Evolutionary conservation across 1,284 basidiomycete species (phyloP), one percentile per base, ranked within the genome.

Genomic region (Austroboletus niveus): DNA sequence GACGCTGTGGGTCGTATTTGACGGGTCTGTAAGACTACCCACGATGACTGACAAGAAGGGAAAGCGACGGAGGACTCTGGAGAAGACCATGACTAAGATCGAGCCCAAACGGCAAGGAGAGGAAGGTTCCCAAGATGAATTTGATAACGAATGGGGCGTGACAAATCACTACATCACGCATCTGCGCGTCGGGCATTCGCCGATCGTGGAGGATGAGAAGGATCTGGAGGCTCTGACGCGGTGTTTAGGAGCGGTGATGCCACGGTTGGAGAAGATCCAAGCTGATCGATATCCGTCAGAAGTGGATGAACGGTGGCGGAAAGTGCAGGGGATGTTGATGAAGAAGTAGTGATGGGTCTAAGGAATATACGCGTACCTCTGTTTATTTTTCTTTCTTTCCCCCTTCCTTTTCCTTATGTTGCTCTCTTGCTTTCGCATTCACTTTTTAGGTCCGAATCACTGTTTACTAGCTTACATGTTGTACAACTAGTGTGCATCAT

Each of bases 1-100:
- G 40, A 55, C 53, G 5, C 3, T 64, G 12, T 59, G 51, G 49
- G 49, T 64, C 14, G 59, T 48, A 12, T 61, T 66, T 24, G 64
- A 64, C 17, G 62, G 51, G 3, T 54, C 60, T 12, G n/a, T 60
- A 4, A 24, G 7, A 5, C 45, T 44, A 2, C 54, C 60, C 3
- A 24, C 42, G 1, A 17, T 14, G 31, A 27, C 34, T 1, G 42
- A 41, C 7, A 38, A 48, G 3, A 45, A 45, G 32, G 46, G 52
- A 2, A 60, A 53, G 38, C 39, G 1, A 38, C 45, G 20, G 8
- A 24, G 10, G 8, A 9, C 12, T 8, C 8, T 3, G 30, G 44
- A 24, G 35, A 32, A n/a, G 6, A 36, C 5, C 2, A 15, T 20
- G 20, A 14, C 7, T 1, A 31, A 48, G 7, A 32, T 0, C 12